Conservation (phyloP, 192 early-diverging fungal genomes). For the Fimicolochytrium jonesii region DNA sequence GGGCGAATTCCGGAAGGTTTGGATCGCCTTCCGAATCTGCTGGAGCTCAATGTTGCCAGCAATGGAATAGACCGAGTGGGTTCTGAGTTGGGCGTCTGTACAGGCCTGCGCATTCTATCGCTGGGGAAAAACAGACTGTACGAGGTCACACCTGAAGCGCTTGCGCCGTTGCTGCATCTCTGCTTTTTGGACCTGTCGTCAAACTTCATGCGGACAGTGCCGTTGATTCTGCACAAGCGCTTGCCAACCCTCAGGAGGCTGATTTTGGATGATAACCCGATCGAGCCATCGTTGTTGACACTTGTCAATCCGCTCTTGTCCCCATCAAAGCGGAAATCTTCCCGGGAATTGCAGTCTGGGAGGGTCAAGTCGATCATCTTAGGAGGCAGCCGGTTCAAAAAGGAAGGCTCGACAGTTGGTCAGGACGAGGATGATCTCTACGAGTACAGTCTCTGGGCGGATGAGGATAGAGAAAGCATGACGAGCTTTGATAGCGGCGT, state of each 20-base stretch:
- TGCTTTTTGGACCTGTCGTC: not conserved
- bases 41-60: conserved; percentile 1
- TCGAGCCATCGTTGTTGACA: conserved; percentile 1
- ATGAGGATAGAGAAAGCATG: conserved; percentile 1
- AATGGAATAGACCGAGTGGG: conserved; percentile 14
- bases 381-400: no score
- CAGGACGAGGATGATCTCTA: no score
- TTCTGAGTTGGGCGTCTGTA: conserved; percentile 2
- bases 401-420: no score
- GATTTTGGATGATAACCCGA: conserved; percentile 7
- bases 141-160: not conserved
- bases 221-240: not conserved
- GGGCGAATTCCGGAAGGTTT: not conserved
- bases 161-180: not conserved
- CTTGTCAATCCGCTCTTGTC: not conserved
- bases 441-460: no score
- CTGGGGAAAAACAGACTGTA: not conserved
- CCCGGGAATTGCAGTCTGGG: no score
- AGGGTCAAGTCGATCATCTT: no score
- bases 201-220: conserved; percentile 7
- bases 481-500: not conserved
- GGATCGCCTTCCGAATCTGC: not conserved
- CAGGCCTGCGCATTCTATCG: not conserved
- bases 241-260: not conserved
- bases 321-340: no score